Conservation (phyloP, 2,329 filamentous ascomycete species). For the Clonostachys solani region DNA sequence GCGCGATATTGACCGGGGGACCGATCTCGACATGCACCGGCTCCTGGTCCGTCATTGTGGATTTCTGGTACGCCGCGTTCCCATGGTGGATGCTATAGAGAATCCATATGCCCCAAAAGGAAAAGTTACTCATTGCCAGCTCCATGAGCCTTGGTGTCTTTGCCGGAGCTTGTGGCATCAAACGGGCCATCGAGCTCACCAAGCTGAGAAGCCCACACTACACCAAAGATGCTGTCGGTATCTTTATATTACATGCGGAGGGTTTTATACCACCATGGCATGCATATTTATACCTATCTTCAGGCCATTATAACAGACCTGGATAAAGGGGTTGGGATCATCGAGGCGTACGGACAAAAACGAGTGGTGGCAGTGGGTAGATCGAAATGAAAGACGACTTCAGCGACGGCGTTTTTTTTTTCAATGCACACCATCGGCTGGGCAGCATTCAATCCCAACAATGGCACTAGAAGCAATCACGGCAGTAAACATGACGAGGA, state of each 20-base stretch:
- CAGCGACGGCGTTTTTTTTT: too few species aligned
- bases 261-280: slow-evolving; percentile 31
- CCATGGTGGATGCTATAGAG: slow-evolving; percentile 39
- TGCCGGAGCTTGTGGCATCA: slow-evolving; percentile 19
- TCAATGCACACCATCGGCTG: too few species aligned
- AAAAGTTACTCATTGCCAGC: slow-evolving; percentile 35
- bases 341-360: slow-evolving; percentile 1
- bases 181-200: slow-evolving; percentile 17
- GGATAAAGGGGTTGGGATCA: slow-evolving; percentile 10
- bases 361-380: too few species aligned
- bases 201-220: slow-evolving; percentile 16
- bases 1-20: background rate
- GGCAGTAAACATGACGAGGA: too few species aligned
- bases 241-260: slow-evolving; percentile 30
- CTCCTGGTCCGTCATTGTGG: slow-evolving; percentile 15
- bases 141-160: slow-evolving; percentile 37
- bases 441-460: too few species aligned
- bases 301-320: slow-evolving; percentile 25
- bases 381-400: too few species aligned
- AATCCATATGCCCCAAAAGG: slow-evolving; percentile 34
- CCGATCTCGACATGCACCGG: too few species aligned
- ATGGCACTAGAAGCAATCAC: too few species aligned
- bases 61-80: slow-evolving; percentile 32
- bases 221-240: slow-evolving; percentile 21
- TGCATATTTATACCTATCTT: slow-evolving; percentile 33